phyloP scores from a whole-genome alignment of 2,329 filamentous ascomycete species.

The Rachicladosporium sp. region DNA sequence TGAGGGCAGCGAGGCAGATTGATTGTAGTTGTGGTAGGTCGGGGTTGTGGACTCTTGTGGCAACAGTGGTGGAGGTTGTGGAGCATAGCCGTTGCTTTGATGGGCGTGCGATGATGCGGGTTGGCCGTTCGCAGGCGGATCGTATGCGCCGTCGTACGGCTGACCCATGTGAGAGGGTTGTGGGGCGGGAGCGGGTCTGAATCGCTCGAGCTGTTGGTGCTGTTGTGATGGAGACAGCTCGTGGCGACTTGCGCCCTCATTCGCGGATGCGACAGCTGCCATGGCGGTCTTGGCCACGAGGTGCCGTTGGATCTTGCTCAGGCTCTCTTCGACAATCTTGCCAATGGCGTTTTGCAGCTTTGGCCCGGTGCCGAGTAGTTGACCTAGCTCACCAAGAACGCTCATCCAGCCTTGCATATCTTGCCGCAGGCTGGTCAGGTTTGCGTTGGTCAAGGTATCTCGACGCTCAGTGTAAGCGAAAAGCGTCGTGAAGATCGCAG shows the following conservation, averaged over 20 bases:
- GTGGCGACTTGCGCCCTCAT: neutral
- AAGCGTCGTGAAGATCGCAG: slow-evolving; percentile 60
- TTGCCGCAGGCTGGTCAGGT: slow-evolving; percentile 47
- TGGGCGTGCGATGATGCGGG: too few relatives aligned
- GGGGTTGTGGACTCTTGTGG: too few relatives aligned
- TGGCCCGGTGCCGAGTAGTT: slow-evolving; percentile 47
- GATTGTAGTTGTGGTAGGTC: too few relatives aligned
- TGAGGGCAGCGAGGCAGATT: too few relatives aligned
- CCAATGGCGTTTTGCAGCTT: slow-evolving; percentile 37
- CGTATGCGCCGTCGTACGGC: neutral
- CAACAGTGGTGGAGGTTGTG: too few relatives aligned
- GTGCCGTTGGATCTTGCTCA: slow-evolving; percentile 35
- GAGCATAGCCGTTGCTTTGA: too few relatives aligned
- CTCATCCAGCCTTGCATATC: slow-evolving; percentile 61
- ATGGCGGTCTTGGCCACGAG: slow-evolving; percentile 29
- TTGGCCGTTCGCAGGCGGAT: neutral
- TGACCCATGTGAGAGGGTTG: neutral
- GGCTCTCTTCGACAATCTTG: slow-evolving; percentile 36
- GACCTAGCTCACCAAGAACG: slow-evolving; percentile 54
- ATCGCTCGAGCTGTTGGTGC: neutral
- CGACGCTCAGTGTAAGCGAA: slow-evolving; percentile 58
- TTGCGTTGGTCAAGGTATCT: slow-evolving; percentile 44
- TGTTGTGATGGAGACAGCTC: neutral
- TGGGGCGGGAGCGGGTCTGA: neutral
- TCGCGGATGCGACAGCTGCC: slow-evolving; percentile 28